A percentile compares a stretch with the other conserved stretches of the same genome.
phyloP scores from a whole-genome alignment of 2,329 filamentous ascomycete species.

The Colletotrichum chrysophilum region DNA sequence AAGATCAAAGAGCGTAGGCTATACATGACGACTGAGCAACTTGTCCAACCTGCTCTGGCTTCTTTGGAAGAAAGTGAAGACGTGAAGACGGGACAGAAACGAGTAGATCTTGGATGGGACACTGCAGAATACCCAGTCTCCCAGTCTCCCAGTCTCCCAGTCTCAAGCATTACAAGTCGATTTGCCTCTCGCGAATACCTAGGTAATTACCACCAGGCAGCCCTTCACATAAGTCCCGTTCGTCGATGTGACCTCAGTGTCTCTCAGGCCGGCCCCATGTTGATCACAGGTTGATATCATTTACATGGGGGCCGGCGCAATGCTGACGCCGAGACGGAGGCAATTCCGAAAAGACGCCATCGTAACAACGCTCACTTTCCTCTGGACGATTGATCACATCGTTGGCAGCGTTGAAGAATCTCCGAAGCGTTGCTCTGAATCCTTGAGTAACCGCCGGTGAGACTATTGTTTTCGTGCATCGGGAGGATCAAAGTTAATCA shows the following conservation, averaged over 20 bases:
- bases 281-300: not conserved
- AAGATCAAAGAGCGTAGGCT: not conserved
- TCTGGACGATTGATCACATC: not conserved
- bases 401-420: not conserved
- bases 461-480: slow-evolving; percentile 19
- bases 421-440: not conserved
- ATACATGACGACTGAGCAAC: not conserved
- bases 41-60: not conserved
- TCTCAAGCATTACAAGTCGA: not conserved
- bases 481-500: slow-evolving; percentile 7
- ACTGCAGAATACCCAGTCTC: not conserved
- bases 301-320: not conserved
- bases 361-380: not conserved
- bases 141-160: not conserved
- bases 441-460: slow-evolving; percentile 21
- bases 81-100: not conserved
- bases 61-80: not conserved
- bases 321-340: not conserved
- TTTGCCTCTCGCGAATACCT: not conserved
- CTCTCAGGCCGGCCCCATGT: not conserved
- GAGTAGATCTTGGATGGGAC: not conserved
- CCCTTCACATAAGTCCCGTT: not conserved
- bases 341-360: not conserved
- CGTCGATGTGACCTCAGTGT: not conserved
- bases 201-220: not conserved